phyloP scores from a whole-genome alignment of 345 rosid species.

The Boechera retrofracta region DNA sequence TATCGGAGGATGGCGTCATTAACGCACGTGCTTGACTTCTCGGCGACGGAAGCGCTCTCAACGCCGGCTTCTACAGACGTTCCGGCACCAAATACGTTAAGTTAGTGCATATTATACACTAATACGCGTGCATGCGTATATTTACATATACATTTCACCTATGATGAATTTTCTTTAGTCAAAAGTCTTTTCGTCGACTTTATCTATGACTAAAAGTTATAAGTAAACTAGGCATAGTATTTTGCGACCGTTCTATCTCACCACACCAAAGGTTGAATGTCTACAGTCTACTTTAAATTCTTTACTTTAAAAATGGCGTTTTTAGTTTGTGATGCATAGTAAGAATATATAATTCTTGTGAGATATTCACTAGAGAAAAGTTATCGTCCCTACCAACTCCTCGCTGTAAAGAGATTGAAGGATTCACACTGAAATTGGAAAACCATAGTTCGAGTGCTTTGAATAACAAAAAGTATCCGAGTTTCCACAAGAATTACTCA shows the following conservation, averaged over 20 bases:
- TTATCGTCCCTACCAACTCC: neutral
- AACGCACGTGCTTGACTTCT: constrained; percentile 72
- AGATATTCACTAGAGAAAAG: too few species aligned
- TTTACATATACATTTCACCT: constrained; percentile 8
- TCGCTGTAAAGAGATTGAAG: neutral
- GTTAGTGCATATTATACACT: constrained; percentile 29
- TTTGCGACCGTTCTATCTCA: neutral
- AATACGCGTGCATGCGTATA: constrained; percentile 1
- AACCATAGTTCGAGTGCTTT: neutral
- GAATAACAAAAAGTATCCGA: neutral
- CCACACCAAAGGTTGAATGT: neutral
- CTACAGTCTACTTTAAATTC: too few species aligned
- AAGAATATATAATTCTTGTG: too few species aligned
- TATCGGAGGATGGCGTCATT: constrained; percentile 76
- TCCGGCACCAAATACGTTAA: constrained; percentile 54
- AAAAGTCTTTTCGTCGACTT: neutral
- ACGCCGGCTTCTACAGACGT: constrained; percentile 74
- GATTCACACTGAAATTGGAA: neutral
- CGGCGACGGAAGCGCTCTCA: constrained; percentile 72
- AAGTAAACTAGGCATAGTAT: neutral
- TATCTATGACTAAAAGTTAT: neutral
- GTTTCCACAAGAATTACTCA: neutral
- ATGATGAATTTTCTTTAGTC: neutral
- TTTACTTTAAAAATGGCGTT: too few species aligned
- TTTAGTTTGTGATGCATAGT: neutral